These are phyloP conservation scores for Inga laurina DNA, from an alignment of 306 rosid genomes.

Conservation along the genomic window DNA sequence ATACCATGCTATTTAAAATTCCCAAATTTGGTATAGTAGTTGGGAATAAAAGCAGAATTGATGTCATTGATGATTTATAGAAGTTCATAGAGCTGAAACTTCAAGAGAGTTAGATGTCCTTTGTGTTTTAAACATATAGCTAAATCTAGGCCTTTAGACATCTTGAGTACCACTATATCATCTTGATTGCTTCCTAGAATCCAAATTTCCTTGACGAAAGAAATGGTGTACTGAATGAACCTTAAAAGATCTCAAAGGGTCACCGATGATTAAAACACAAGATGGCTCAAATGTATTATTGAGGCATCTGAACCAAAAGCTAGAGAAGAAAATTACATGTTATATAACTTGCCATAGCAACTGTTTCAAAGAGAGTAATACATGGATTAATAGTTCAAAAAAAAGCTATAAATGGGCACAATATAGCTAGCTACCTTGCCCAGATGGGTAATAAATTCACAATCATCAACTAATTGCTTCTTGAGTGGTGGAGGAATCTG, in stretches of 20 bases:
- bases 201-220: neutral
- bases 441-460: constrained; percentile 71
- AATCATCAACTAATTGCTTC: constrained; percentile 89
- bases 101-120: neutral
- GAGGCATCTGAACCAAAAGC: neutral
- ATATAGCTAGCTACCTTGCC: constrained; percentile 74
- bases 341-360: neutral
- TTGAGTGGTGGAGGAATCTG: constrained; percentile 68
- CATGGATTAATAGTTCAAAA: constrained; percentile 7
- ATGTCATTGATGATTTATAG: neutral
- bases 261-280: neutral
- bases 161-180: neutral
- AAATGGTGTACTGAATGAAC: too few relatives aligned
- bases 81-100: neutral
- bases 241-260: neutral
- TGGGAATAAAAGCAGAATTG: neutral
- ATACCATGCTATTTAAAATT: neutral
- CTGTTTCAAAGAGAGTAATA: constrained; percentile 26
- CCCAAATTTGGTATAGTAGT: neutral
- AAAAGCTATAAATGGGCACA: constrained; percentile 6
- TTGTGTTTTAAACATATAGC: neutral
- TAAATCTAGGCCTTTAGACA: neutral
- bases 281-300: neutral
- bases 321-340: neutral
- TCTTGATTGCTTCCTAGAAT: neutral